Conservation (phyloP, 2,329 filamentous ascomycete genomes). For the Nemania sp. region DNA sequence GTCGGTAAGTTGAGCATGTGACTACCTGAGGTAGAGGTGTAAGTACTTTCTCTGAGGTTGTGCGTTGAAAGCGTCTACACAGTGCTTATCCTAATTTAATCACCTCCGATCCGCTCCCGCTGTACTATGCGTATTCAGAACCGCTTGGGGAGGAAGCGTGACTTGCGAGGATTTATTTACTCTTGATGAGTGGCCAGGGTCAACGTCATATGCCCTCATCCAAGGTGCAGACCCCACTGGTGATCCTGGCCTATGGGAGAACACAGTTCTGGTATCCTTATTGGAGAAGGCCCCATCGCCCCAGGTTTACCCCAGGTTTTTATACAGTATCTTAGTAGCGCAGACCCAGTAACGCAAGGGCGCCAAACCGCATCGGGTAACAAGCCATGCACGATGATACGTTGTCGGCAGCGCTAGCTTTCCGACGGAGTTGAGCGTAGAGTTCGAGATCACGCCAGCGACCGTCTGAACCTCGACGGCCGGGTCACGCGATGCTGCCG, state of each 20-base stretch:
- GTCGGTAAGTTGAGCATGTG: slow-evolving; percentile 10
- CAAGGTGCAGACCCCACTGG: not conserved
- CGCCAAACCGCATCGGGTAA: slow-evolving; percentile 28
- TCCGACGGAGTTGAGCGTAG: slow-evolving; percentile 21
- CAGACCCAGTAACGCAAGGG: slow-evolving; percentile 5
- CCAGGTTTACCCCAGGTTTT: slow-evolving; percentile 36
- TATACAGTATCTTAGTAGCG: not conserved
- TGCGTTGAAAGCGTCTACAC: not conserved
- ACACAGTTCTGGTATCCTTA: too few species aligned
- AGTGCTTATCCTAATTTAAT: not conserved
- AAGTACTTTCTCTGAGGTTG: slow-evolving; percentile 7
- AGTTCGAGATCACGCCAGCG: slow-evolving; percentile 31
- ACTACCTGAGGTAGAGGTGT: too few species aligned
- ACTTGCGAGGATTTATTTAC: slow-evolving; percentile 14
- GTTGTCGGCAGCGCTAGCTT: slow-evolving; percentile 18
- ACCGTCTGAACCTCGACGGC: slow-evolving; percentile 31
- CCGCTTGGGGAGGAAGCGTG: not conserved
- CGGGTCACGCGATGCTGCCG: slow-evolving; percentile 36
- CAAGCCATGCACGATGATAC: slow-evolving; percentile 26
- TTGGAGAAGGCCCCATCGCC: slow-evolving; percentile 23
- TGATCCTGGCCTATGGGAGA: too few species aligned
- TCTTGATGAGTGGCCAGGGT: slow-evolving; percentile 10
- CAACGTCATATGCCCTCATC: slow-evolving; percentile 23
- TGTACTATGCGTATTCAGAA: not conserved
- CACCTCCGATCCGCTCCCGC: not conserved